Percentiles rank a stretch among this genome's conserved stretches.
These are phyloP conservation scores for Talaromyces amestolkiae DNA, from an alignment of 2,329 filamentous ascomycete species.

Conservation along the genomic window DNA sequence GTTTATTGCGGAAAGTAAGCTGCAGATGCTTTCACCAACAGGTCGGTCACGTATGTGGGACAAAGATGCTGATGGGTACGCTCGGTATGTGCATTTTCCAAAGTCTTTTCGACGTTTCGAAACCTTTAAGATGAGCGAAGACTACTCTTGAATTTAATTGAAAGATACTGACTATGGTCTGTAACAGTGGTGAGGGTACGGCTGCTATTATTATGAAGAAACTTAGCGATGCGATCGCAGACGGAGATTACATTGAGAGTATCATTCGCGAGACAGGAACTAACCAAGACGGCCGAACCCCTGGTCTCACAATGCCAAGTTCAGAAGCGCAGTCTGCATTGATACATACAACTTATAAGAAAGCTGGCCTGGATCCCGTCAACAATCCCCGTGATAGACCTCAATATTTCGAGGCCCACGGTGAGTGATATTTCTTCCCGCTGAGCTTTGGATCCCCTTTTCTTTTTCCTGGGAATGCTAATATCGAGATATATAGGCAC, in stretches of 20 bases:
- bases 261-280: conserved; percentile 31
- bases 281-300: conserved; percentile 34
- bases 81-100: conserved; percentile 27
- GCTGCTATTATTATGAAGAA: conserved; percentile 51
- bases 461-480: not conserved
- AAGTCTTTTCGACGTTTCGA: no score
- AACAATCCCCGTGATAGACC: conserved; percentile 15
- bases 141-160: no score
- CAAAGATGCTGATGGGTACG: conserved; percentile 48
- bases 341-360: conserved; percentile 36
- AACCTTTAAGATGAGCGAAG: no score
- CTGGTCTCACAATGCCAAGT: conserved; percentile 32
- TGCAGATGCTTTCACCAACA: conserved; percentile 52
- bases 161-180: not conserved
- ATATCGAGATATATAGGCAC: conserved; percentile 26
- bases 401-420: conserved; percentile 42
- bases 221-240: conserved; percentile 45
- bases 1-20: conserved; percentile 20
- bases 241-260: conserved; percentile 43
- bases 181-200: conserved; percentile 47
- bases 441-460: no score
- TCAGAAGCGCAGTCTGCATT: conserved; percentile 35
- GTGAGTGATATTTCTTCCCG: conserved; percentile 16
- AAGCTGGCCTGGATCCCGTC: conserved; percentile 33
- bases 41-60: conserved; percentile 53